Conservation (phyloP, 371 early-diverging fungal genomes). For the Mortierella sp. region DNA sequence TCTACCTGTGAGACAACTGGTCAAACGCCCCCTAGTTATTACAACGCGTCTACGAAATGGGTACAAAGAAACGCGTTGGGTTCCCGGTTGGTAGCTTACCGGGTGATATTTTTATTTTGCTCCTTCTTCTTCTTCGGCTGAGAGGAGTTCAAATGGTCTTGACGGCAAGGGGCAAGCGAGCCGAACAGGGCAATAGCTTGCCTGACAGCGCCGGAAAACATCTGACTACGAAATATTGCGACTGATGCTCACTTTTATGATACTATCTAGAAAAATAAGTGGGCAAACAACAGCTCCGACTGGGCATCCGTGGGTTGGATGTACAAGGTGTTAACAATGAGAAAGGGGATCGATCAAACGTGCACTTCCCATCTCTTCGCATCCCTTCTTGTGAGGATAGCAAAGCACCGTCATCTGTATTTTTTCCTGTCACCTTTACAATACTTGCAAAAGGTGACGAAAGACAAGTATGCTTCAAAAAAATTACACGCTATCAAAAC, state of each 20-base stretch:
- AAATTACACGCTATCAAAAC: too few relatives aligned
- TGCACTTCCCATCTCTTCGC: neutral
- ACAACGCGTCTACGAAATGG: too few relatives aligned
- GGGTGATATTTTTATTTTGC: neutral
- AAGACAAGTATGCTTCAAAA: too few relatives aligned
- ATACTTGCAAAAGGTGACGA: too few relatives aligned
- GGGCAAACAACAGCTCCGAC: conserved; percentile 3
- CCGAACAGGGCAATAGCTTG: neutral
- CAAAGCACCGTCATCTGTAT: neutral
- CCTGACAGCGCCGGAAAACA: neutral
- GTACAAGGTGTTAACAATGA: neutral
- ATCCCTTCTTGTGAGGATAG: neutral
- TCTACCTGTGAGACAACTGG: too few relatives aligned
- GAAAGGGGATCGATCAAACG: neutral
- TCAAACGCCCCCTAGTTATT: too few relatives aligned
- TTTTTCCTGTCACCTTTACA: neutral
- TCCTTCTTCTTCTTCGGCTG: neutral
- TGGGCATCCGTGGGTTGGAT: neutral
- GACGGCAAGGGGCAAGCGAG: neutral
- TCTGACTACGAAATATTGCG: neutral
- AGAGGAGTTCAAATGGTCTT: neutral
- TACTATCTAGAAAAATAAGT: too few relatives aligned
- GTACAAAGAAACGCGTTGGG: neutral
- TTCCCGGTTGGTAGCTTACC: neutral
- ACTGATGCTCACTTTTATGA: neutral